Evolutionary conservation across 805 yeast species (phyloP).

Genomic region (Saturnispora quitensis): DNA sequence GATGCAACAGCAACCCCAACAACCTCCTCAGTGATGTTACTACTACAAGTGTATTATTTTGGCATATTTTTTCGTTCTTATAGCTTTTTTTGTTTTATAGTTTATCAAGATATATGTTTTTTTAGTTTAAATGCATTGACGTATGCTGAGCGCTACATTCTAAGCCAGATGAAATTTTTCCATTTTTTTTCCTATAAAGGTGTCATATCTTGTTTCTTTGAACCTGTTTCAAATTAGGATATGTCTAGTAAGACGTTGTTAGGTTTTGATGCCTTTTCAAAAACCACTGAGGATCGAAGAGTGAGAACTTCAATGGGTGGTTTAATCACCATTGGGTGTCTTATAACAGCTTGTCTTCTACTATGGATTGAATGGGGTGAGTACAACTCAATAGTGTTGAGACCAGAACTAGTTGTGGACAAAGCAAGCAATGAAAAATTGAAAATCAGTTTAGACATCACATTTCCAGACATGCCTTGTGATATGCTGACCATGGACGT

Average conservation of each 20-base stretch:
- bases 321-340: constrained; percentile 58
- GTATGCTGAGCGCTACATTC: neutral
- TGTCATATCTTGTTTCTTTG: neutral
- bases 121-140: neutral
- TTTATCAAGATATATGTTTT: neutral
- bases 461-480: constrained; percentile 83
- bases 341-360: constrained; percentile 43
- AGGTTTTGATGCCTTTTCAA: constrained; percentile 82
- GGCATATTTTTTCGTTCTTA: neutral
- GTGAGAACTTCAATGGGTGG: constrained; percentile 89
- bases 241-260: constrained; percentile 26
- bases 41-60: neutral
- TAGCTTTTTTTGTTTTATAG: neutral
- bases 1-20: constrained; percentile 24
- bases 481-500: constrained; percentile 73
- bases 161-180: neutral
- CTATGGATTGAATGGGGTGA: constrained; percentile 68
- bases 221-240: neutral
- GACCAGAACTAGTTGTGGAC: constrained; percentile 86
- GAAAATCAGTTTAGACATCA: constrained; percentile 71
- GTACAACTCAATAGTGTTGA: constrained; percentile 54
- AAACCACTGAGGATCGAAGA: constrained; percentile 89
- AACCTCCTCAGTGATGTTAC: neutral
- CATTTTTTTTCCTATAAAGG: neutral
- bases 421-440: constrained; percentile 59